Conservation (phyloP, 352 stramenopile genomes). For the Globisporangium abappressorium region DNA sequence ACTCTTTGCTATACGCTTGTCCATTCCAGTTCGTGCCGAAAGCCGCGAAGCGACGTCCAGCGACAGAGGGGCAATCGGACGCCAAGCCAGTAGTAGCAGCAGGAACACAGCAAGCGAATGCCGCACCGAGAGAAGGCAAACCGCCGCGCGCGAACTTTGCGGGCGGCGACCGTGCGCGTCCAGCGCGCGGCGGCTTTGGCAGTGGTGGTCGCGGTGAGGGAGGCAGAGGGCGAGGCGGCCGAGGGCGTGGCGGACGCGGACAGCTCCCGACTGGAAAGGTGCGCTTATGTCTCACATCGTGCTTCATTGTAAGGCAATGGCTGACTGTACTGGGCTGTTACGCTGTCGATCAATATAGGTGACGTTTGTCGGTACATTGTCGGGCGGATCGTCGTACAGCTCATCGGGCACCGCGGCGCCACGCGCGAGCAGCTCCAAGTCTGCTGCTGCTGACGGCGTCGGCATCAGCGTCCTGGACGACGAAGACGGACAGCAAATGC, state of each 20-base stretch:
- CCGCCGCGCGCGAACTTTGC: conserved; percentile 42
- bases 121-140: conserved; percentile 27
- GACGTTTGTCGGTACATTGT: conserved; percentile 77
- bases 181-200: conserved; percentile 18
- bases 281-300: neutral
- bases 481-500: conserved; percentile 38
- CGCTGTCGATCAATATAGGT: conserved; percentile 24
- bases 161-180: conserved; percentile 28
- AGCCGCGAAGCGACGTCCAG: conserved; percentile 52
- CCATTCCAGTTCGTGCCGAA: conserved; percentile 67
- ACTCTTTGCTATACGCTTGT: neutral
- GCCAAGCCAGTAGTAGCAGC: conserved; percentile 9
- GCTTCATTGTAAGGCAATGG: neutral
- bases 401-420: conserved; percentile 31
- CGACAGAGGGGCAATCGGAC: conserved; percentile 25
- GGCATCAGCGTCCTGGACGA: conserved; percentile 86
- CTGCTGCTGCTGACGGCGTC: conserved; percentile 63
- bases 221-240: conserved; percentile 41
- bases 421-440: conserved; percentile 41
- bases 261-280: conserved; percentile 61
- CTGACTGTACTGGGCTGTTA: neutral
- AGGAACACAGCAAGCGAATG: conserved; percentile 19
- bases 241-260: conserved; percentile 45
- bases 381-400: conserved; percentile 77
- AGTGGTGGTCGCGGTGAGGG: conserved; percentile 18